A percentile compares a stretch with the other conserved stretches of the same genome.
These are phyloP conservation scores for Dalbergia cochinchinensis DNA, from an alignment of 306 rosid species.

Conservation along the genomic window DNA sequence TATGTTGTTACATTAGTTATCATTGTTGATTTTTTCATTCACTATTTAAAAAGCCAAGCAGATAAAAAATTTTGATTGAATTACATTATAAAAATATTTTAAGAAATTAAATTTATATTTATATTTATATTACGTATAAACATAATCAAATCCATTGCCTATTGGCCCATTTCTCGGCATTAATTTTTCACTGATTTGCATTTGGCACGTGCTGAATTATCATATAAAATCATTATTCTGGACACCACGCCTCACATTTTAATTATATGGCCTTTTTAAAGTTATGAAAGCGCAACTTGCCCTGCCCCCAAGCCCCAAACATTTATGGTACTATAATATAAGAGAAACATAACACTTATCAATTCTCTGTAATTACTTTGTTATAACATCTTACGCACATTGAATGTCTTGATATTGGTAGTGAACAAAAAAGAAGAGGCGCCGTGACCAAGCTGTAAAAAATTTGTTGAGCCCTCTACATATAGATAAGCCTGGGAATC, in stretches of 20 bases:
- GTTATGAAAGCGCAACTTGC: slow-evolving; percentile 1
- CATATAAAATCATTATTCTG: background rate
- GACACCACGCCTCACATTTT: background rate
- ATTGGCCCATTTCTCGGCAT: background rate
- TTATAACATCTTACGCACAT: background rate
- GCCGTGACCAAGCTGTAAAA: background rate
- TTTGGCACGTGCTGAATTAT: slow-evolving; percentile 12
- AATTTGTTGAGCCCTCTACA: no score
- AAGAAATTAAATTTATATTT: no score
- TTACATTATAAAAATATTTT: no score
- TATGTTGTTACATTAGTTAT: no score
- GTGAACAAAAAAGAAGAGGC: background rate
- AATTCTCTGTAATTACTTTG: background rate
- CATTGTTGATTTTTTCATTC: no score
- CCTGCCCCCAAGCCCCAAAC: background rate
- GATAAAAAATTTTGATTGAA: no score
- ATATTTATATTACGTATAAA: background rate
- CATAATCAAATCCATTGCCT: background rate
- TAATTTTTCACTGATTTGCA: background rate
- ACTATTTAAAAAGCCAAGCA: no score
- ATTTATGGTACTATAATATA: slow-evolving; percentile 24
- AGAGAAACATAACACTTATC: background rate
- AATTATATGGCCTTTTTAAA: background rate
- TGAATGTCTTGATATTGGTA: background rate
- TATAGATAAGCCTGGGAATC: no score